A percentile compares a stretch with the other conserved stretches of the same genome.
These are phyloP conservation scores for Lophiostoma macrostomum DNA, from an alignment of 495 filamentous ascomycete genomes.

Conservation along the genomic window DNA sequence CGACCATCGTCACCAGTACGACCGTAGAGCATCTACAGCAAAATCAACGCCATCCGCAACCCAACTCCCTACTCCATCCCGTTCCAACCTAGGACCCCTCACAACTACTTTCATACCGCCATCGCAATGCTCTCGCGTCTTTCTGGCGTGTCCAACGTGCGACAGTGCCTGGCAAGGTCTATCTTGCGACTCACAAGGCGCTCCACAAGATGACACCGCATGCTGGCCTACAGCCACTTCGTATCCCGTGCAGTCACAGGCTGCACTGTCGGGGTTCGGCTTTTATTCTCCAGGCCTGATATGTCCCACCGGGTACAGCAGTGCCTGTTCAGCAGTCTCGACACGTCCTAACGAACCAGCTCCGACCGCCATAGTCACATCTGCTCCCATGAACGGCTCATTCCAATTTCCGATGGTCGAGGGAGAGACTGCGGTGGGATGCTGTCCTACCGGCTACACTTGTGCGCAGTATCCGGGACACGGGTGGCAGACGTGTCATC, in stretches of 20 bases:
- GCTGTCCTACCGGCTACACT: slow-evolving; percentile 8
- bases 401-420: slow-evolving; percentile 12
- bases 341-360: neutral
- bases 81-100: no score
- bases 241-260: neutral
- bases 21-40: no score
- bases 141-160: no score
- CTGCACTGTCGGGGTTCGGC: slow-evolving; percentile 4
- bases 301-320: slow-evolving; percentile 15
- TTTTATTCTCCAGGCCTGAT: slow-evolving; percentile 19
- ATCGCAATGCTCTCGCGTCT: no score
- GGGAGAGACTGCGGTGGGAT: slow-evolving; percentile 15
- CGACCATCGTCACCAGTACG: no score
- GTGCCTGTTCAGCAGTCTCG: slow-evolving; percentile 10
- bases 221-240: slow-evolving; percentile 19
- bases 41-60: no score
- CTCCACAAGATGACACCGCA: slow-evolving; percentile 11
- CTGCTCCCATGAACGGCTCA: neutral
- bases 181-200: no score
- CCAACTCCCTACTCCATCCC: no score
- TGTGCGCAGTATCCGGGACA: neutral
- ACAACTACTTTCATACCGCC: no score
- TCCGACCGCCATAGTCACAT: neutral
- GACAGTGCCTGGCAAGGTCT: no score
- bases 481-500: slow-evolving; percentile 7